Conservation (phyloP, 208 protist genomes). For the Leishmania gerbilli region DNA sequence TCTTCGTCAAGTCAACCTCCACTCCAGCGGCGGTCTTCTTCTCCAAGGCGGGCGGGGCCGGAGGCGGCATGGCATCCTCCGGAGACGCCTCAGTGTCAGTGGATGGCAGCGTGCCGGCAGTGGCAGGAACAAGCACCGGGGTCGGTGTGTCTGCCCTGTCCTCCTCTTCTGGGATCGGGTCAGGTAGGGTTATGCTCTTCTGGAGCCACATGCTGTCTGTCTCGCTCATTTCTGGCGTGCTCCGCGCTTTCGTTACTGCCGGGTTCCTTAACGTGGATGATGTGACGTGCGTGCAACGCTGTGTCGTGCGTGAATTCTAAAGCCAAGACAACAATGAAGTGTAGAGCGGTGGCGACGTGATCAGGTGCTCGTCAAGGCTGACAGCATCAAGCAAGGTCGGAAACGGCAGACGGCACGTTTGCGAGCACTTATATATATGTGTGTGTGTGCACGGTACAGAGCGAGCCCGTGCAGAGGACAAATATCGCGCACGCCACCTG, state of each 20-base stretch:
- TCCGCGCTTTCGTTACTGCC: too few species aligned
- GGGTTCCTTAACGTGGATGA: too few species aligned
- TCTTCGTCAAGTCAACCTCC: slow-evolving; percentile 69
- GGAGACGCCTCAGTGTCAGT: neutral
- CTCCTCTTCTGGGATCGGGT: slow-evolving; percentile 62
- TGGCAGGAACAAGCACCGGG: neutral
- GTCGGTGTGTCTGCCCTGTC: neutral
- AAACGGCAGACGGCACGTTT: neutral
- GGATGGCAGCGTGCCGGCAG: neutral
- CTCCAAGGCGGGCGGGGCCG: slow-evolving; percentile 11
- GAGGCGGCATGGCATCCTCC: slow-evolving; percentile 20
- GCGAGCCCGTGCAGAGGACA: neutral
- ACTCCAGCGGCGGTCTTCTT: slow-evolving; percentile 9
- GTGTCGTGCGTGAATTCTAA: neutral
- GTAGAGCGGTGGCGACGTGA: neutral
- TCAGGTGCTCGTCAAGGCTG: neutral
- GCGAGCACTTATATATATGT: neutral
- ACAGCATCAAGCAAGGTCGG: neutral
- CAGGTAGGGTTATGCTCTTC: slow-evolving; percentile 74
- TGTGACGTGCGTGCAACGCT: neutral
- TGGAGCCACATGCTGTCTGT: slow-evolving; percentile 86
- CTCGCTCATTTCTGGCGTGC: slow-evolving; percentile 11
- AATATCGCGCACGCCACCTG: neutral
- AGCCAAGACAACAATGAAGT: neutral
- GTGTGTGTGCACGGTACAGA: neutral